phyloP scores from a whole-genome alignment of 2,329 filamentous ascomycete species.

The Botryotinia globosa region DNA sequence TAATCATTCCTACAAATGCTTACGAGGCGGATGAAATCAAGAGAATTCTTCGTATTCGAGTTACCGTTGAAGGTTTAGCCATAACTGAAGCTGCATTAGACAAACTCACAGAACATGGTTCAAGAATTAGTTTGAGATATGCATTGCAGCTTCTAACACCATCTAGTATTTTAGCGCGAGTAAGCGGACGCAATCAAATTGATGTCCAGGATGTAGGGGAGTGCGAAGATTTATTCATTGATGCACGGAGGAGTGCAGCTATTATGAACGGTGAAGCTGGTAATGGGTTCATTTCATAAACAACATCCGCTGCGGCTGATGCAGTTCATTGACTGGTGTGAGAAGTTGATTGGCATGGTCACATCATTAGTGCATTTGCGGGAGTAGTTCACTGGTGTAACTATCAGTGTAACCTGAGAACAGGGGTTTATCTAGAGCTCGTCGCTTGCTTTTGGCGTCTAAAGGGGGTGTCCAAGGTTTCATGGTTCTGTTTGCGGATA shows the following conservation, averaged over 20 bases:
- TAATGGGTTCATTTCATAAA: slow-evolving; percentile 51
- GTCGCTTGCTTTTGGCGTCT: slow-evolving; percentile 23
- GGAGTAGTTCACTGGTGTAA: neutral
- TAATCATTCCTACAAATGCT: slow-evolving; percentile 92
- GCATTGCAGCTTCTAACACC: slow-evolving; percentile 76
- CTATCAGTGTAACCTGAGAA: slow-evolving; percentile 3
- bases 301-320: slow-evolving; percentile 17
- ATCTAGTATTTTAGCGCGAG: slow-evolving; percentile 77
- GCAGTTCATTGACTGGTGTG: neutral
- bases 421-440: slow-evolving; percentile 22
- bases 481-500: slow-evolving; percentile 22
- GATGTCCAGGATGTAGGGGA: slow-evolving; percentile 75
- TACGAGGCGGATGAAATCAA: slow-evolving; percentile 89
- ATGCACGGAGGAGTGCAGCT: slow-evolving; percentile 73
- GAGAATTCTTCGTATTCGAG: slow-evolving; percentile 81
- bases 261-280: slow-evolving; percentile 63
- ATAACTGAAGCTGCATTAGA: slow-evolving; percentile 81
- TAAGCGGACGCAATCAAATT: slow-evolving; percentile 74
- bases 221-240: slow-evolving; percentile 80
- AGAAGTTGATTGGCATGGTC: slow-evolving; percentile 3
- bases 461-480: slow-evolving; percentile 8
- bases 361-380: neutral
- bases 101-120: slow-evolving; percentile 82
- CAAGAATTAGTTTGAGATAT: slow-evolving; percentile 86
- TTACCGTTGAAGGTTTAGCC: slow-evolving; percentile 75